Evolutionary conservation across 2,329 filamentous ascomycete species (phyloP), one percentile per base, ranked within the genome.

Genomic region (Penicillium sp.): DNA sequence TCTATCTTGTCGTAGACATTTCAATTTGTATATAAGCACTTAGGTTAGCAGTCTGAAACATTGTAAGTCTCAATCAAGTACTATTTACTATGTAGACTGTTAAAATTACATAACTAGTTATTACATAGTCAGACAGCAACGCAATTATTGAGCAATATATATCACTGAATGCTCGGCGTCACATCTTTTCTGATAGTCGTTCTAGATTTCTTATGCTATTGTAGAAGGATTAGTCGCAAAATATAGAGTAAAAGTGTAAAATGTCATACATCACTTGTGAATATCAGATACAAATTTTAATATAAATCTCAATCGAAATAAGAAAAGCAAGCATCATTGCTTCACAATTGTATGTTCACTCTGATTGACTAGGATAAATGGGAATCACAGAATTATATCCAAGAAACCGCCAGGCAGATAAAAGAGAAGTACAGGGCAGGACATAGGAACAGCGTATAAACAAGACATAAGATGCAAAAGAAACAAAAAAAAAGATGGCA

Each of bases 331-430:
- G 25, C n/a, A 10, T 13, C 23, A 29, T 33, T 10, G 17, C 33
- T 29, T 21, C 9, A 47, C 37, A 42, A 8, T 23, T 41, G 33
- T 57, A 57, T 53, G 42, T 57, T 29, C 49, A 53, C 27, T 52
- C 27, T 52, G 54, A 61, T 60, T 57, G 58, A 63, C 54, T 47
- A 60, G 64, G 63, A 31, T 23, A 45, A 43, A 43, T 60, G 70
- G 70, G 69, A 73, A 73, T 73, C 71, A 71, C 66, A 62, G 49
- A 62, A 64, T 59, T 68, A 67, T 71, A 67, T 69, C 60, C 68
- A 71, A 57, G 67, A 62, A 63, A 59, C 46, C 60, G 60, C 53
- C 52, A 57, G 56, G 47, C 38, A 41, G 25, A 58, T 52, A 58
- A 31, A 37, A 37, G 35, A 41, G 53, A 61, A 62, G 38, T 61